Evolutionary conservation across 108 stramenopile genomes (phyloP).

Genomic region (Skeletonema tropicum): DNA sequence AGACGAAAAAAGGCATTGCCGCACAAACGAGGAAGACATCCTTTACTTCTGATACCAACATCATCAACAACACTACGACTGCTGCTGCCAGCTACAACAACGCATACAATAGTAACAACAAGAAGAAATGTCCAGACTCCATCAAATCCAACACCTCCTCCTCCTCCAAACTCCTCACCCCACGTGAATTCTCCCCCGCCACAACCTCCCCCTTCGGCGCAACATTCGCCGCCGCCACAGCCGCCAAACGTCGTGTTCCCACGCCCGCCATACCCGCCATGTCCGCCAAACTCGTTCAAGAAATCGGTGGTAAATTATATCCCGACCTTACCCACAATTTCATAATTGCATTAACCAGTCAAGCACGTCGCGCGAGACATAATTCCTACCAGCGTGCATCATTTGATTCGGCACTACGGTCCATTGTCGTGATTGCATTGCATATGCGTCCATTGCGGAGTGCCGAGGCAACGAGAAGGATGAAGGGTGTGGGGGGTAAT

Average conservation of each 20-base stretch:
- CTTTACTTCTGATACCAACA: background rate
- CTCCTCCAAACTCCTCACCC: slow-evolving; percentile 38
- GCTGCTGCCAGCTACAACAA: too few species aligned
- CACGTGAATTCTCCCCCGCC: slow-evolving; percentile 36
- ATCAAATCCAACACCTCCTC: slow-evolving; percentile 11
- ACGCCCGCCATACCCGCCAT: slow-evolving; percentile 52
- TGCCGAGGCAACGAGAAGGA: slow-evolving; percentile 37
- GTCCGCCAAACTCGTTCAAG: slow-evolving; percentile 35
- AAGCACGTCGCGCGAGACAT: slow-evolving; percentile 38
- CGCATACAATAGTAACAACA: background rate
- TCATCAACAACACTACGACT: background rate
- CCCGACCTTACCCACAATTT: slow-evolving; percentile 52
- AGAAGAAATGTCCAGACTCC: slow-evolving; percentile 4
- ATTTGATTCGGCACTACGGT: slow-evolving; percentile 46
- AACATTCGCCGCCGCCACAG: slow-evolving; percentile 17
- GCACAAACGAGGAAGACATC: background rate
- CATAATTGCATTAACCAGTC: slow-evolving; percentile 29
- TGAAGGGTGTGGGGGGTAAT: slow-evolving; percentile 45
- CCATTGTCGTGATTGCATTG: slow-evolving; percentile 45
- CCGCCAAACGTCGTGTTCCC: slow-evolving; percentile 33
- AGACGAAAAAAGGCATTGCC: background rate
- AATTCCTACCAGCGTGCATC: slow-evolving; percentile 39
- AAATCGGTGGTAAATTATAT: slow-evolving; percentile 54
- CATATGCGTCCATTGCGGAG: slow-evolving; percentile 42
- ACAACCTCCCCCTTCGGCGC: slow-evolving; percentile 31